Evolutionary conservation across 768 basidiomycete genomes (phyloP).

Genomic region (Suillus discolor): DNA sequence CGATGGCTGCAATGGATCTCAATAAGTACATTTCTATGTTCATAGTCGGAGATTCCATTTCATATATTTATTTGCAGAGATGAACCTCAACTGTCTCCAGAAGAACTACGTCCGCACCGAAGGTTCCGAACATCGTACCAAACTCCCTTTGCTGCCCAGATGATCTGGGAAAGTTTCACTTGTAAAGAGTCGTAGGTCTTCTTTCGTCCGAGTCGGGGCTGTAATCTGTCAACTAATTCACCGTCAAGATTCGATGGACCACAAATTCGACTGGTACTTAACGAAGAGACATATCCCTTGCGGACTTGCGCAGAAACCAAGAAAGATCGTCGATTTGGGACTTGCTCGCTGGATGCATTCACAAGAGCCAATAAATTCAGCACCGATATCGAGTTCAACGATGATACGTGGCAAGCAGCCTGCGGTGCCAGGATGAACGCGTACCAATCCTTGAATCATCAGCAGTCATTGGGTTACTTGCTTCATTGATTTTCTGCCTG

Average conservation of each 20-base stretch:
- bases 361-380: constrained; percentile 22
- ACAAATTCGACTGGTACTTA: constrained; percentile 39
- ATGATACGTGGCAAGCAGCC: constrained; percentile 34
- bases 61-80: constrained; percentile 22
- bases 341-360: constrained; percentile 36
- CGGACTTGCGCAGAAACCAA: constrained; percentile 26
- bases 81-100: constrained; percentile 25
- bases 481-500: not conserved
- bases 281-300: constrained; percentile 37
- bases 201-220: not conserved
- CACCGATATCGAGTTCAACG: constrained; percentile 28
- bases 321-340: constrained; percentile 29
- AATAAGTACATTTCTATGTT: constrained; percentile 29
- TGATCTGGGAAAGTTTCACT: constrained; percentile 39
- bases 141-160: constrained; percentile 40
- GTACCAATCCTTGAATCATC: not conserved
- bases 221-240: not conserved
- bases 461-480: not conserved
- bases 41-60: not conserved
- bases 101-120: constrained; percentile 27
- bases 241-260: constrained; percentile 22
- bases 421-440: constrained; percentile 22
- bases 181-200: constrained; percentile 28
- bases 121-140: constrained; percentile 36
- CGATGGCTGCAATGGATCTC: constrained; percentile 40